Percentiles rank a stretch among this genome's conserved stretches.
phyloP scores from a whole-genome alignment of 2,329 filamentous ascomycete species.

The Didymella segeticola region DNA sequence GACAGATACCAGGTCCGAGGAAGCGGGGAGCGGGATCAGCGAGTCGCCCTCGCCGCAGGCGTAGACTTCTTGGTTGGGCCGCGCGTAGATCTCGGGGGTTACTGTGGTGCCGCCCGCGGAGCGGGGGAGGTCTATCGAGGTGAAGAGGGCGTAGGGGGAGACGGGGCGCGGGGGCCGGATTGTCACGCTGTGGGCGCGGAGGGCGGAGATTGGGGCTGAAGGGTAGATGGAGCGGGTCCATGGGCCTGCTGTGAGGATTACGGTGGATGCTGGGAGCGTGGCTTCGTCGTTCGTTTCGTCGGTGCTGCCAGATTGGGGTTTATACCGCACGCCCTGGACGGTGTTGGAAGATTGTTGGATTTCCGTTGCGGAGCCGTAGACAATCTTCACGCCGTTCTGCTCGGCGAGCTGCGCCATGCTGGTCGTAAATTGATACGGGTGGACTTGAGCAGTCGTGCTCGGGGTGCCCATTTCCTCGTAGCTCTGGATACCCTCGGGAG shows the following conservation, averaged over 20 bases:
- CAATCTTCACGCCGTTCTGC: constrained; percentile 64
- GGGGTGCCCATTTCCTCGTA: constrained; percentile 87
- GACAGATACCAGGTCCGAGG: constrained; percentile 75
- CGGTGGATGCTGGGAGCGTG: constrained; percentile 61
- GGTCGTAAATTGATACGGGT: constrained; percentile 89
- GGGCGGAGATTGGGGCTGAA: constrained; percentile 62
- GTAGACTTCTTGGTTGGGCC: constrained; percentile 88
- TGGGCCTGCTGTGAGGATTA: constrained; percentile 67
- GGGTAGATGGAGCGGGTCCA: constrained; percentile 65
- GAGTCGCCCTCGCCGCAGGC: constrained; percentile 91
- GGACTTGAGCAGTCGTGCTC: constrained; percentile 87
- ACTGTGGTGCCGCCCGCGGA: constrained; percentile 61
- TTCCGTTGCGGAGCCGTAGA: constrained; percentile 71
- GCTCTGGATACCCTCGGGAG: constrained; percentile 66
- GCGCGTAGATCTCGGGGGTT: constrained; percentile 91
- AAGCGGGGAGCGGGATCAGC: constrained; percentile 74
- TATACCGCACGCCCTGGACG: constrained; percentile 70
- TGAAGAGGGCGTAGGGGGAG: constrained; percentile 81
- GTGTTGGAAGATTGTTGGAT: constrained; percentile 66
- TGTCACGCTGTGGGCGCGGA: constrained; percentile 69
- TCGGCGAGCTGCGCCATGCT: constrained; percentile 78
- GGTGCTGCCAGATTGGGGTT: constrained; percentile 55
- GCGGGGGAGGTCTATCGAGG: constrained; percentile 77
- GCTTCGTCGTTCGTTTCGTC: too few species aligned
- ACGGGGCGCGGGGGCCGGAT: constrained; percentile 66